phyloP scores from a whole-genome alignment of 495 filamentous ascomycete genomes.

The Penicillium dipodomyicola region DNA sequence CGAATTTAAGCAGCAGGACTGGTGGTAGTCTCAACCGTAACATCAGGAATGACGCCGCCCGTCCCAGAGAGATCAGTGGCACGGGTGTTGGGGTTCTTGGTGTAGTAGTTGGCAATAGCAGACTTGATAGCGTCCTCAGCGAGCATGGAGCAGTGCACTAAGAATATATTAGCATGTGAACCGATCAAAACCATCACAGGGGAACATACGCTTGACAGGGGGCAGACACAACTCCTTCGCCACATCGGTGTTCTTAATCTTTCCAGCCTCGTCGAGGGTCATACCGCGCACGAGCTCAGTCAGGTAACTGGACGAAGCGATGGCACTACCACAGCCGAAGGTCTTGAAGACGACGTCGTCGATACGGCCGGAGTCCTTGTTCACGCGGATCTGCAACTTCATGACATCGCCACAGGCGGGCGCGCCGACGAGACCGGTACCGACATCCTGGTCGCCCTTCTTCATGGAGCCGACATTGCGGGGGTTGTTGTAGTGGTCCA shows the following conservation, averaged over 20 bases:
- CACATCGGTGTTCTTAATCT: slow-evolving; percentile 94
- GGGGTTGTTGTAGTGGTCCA: slow-evolving; percentile 92
- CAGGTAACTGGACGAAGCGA: slow-evolving; percentile 84
- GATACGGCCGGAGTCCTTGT: slow-evolving; percentile 84
- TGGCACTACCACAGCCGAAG: slow-evolving; percentile 95
- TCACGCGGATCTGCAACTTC: slow-evolving; percentile 97
- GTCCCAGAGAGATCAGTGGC: slow-evolving; percentile 74
- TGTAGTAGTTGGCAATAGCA: slow-evolving; percentile 97
- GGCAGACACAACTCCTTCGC: slow-evolving; percentile 96
- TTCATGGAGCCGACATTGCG: slow-evolving; percentile 92
- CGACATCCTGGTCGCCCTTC: slow-evolving; percentile 84
- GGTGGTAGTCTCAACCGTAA: slow-evolving; percentile 45
- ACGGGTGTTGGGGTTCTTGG: slow-evolving; percentile 78
- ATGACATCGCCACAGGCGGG: slow-evolving; percentile 90
- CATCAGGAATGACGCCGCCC: slow-evolving; percentile 53
- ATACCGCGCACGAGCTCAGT: slow-evolving; percentile 92
- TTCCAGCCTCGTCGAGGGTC: slow-evolving; percentile 90
- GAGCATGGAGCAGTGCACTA: slow-evolving; percentile 98
- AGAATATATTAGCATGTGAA: slow-evolving; percentile 12
- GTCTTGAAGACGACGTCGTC: slow-evolving; percentile 97
- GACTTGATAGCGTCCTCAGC: slow-evolving; percentile 99
- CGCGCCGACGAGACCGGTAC: slow-evolving; percentile 95
- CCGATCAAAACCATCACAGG: slow-evolving; percentile 1
- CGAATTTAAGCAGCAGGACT: slow-evolving; percentile 30
- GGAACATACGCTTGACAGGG: slow-evolving; percentile 81